Evolutionary conservation across 1,284 basidiomycete genomes (phyloP), one percentile per base, ranked within the genome.

Genomic region (Volvariella surrecta): DNA sequence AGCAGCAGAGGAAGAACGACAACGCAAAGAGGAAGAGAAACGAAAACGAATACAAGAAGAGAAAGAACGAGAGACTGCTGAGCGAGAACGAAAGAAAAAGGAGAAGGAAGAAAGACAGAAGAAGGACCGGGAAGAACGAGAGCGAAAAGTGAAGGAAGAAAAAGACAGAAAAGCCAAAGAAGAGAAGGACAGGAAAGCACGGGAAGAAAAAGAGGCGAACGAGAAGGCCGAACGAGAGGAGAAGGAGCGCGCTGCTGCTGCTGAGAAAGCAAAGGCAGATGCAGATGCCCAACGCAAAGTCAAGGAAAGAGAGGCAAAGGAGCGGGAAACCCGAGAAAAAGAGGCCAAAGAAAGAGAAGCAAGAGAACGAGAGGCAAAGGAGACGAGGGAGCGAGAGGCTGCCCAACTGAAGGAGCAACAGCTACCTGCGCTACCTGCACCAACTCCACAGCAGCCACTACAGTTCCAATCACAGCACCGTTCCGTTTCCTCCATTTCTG

Each of bases 1-100:
- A 58, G 81, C 74, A 32, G 76, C 76, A 44, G 87, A 90, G 47
- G 90, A 91, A 57, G 90, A 93, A 62, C 78, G 73, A 50, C 67
- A 73, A 42, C 74, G 79, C 47, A 88, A 82, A 58, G 85, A 85
- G 45, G 88, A 89, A 58, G 87, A 90, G 56, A 77, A 78, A 54
- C 74, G 78, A 43, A 82, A 79, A 56, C 78, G 79, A 40, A 68
- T 82, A 50, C 75, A 78, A 37, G 83, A 88, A 52, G 85, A 89
- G 52, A 62, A 67, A 50, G 64, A 74, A 54, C 60, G 68, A 48
- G 60, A 70, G 56, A 11, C 24, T 11, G 50, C 73, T 19, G 87
- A 90, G 54, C 73, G 79, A 37, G 74, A 77, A 49, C 60, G 63
- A 48, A 77, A 76, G 58, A 60, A 59, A 40, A 63, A 58, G 47